These are phyloP conservation scores for Citrullus amarus DNA, from an alignment of 306 rosid genomes.

Conservation along the genomic window DNA sequence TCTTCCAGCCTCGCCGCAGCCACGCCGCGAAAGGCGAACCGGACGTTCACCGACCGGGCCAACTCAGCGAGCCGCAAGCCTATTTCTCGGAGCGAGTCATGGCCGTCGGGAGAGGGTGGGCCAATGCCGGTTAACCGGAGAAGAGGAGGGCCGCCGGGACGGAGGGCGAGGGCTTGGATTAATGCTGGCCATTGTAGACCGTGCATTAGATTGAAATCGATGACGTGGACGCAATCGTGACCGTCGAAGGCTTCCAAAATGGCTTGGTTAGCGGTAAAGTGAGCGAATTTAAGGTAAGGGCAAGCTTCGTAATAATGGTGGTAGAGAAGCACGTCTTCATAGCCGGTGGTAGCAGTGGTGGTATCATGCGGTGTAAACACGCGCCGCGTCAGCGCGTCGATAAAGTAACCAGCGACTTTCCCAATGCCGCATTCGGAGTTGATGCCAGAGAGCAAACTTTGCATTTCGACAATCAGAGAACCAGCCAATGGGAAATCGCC, in stretches of 20 bases:
- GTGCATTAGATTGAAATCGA: conserved; percentile 84
- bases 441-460: conserved; percentile 34
- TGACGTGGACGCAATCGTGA: conserved; percentile 78
- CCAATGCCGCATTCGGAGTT: conserved; percentile 72
- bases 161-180: conserved; percentile 72
- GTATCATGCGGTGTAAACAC: conserved; percentile 22
- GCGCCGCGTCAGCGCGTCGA: conserved; percentile 70
- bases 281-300: conserved; percentile 85
- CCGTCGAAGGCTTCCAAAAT: conserved; percentile 74
- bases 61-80: conserved; percentile 67
- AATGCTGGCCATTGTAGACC: conserved; percentile 92
- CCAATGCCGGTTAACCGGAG: conserved; percentile 82
- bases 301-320: conserved; percentile 81
- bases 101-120: conserved; percentile 84
- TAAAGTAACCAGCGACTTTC: conserved; percentile 75
- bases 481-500: conserved; percentile 59
- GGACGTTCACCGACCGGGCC: conserved; percentile 74
- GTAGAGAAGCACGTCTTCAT: conserved; percentile 49
- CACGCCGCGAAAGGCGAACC: conserved; percentile 78
- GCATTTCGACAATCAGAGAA: conserved; percentile 74
- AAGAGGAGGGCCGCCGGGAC: conserved; percentile 77
- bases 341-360: conserved; percentile 7
- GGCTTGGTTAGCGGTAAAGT: conserved; percentile 89
- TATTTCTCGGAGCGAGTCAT: conserved; percentile 65
- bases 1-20: conserved; percentile 76